Evolutionary conservation across 345 rosid genomes (phyloP).

Genomic region (Chamaenerion angustifolium): DNA sequence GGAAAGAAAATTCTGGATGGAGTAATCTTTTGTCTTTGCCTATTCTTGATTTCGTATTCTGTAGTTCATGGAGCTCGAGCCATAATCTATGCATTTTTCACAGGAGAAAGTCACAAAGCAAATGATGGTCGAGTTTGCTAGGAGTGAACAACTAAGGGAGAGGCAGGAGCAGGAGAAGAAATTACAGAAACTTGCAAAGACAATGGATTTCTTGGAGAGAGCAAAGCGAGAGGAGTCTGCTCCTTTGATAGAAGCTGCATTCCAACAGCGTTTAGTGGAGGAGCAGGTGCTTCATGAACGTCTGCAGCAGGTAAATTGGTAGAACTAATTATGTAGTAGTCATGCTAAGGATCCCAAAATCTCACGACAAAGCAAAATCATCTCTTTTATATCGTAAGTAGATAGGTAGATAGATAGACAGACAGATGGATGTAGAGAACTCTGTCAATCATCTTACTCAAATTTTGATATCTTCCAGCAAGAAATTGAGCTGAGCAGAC

Average conservation of each 20-base stretch:
- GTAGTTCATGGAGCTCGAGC: background rate
- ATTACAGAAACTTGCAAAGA: conserved; percentile 68
- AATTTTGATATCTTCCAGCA: conserved; percentile 25
- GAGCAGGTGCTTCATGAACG: conserved; percentile 73
- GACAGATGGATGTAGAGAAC: no score
- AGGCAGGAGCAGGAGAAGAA: conserved; percentile 96
- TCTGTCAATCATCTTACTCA: conserved; percentile 1
- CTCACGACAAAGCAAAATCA: no score
- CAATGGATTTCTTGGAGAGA: conserved; percentile 92
- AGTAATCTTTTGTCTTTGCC: conserved; percentile 24
- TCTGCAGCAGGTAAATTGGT: conserved; percentile 62
- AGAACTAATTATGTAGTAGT: background rate
- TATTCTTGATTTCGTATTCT: conserved; percentile 3
- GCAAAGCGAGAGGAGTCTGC: conserved; percentile 98
- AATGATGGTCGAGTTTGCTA: conserved; percentile 57
- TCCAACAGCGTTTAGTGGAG: conserved; percentile 68
- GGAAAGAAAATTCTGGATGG: conserved; percentile 84
- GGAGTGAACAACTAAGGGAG: conserved; percentile 81
- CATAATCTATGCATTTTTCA: conserved; percentile 1
- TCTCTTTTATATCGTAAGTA: no score
- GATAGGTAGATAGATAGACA: no score
- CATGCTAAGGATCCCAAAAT: no score
- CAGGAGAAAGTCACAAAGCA: conserved; percentile 87
- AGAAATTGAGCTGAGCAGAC: conserved; percentile 78
- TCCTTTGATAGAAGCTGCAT: conserved; percentile 87